Percentiles rank a stretch among this genome's conserved stretches.
Evolutionary conservation across 768 basidiomycete species (phyloP).

Genomic region (Trametes cingulata): DNA sequence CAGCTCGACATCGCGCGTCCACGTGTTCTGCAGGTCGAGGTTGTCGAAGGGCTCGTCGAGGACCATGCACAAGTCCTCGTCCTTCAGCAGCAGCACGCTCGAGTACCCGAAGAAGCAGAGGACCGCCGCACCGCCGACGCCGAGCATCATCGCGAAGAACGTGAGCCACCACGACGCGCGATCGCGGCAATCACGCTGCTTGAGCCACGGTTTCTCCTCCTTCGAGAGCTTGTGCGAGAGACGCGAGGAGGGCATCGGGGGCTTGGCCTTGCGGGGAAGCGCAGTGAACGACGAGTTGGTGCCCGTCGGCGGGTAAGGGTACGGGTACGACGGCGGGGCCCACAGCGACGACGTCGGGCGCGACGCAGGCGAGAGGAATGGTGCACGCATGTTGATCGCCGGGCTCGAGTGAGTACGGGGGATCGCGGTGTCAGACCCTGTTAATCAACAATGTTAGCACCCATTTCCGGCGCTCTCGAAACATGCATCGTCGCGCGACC

Average conservation of each 20-base stretch:
- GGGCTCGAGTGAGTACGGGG: constrained; percentile 43
- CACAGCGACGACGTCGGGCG: constrained; percentile 63
- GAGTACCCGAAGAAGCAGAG: constrained; percentile 49
- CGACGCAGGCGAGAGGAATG: constrained; percentile 70
- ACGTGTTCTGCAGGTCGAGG: constrained; percentile 44
- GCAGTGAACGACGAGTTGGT: constrained; percentile 9
- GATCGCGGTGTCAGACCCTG: constrained; percentile 24
- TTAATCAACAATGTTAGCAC: not conserved
- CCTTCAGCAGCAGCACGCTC: constrained; percentile 38
- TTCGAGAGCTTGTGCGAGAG: constrained; percentile 51
- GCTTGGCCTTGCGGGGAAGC: constrained; percentile 28
- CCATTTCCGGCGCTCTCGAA: not conserved
- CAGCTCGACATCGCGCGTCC: constrained; percentile 52
- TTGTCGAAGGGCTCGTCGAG: constrained; percentile 50
- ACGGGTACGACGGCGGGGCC: constrained; percentile 54
- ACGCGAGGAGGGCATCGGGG: constrained; percentile 37
- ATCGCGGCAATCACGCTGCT: constrained; percentile 42
- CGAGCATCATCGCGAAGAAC: constrained; percentile 42
- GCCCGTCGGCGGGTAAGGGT: constrained; percentile 24
- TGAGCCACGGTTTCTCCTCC: constrained; percentile 52
- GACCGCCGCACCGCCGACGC: constrained; percentile 42
- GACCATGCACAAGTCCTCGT: constrained; percentile 43
- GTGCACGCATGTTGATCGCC: constrained; percentile 58
- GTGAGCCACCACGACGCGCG: constrained; percentile 54
- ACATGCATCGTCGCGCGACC: not conserved